Evolutionary conservation across 805 yeast species (phyloP).

Genomic region (Metschnikowia matae): DNA sequence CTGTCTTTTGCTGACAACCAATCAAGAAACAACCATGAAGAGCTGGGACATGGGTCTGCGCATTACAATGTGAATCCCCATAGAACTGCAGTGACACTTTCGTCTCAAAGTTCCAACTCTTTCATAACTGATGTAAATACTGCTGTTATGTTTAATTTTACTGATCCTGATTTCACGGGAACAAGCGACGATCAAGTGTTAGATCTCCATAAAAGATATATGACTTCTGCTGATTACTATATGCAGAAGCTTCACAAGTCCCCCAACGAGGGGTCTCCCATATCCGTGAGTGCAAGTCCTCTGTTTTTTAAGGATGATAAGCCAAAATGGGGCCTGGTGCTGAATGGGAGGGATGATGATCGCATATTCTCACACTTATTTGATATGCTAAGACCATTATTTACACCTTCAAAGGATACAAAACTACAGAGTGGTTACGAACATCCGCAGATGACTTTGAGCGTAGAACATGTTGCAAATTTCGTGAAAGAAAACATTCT

Average conservation of each 20-base stretch:
- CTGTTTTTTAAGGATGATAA: conserved; percentile 2
- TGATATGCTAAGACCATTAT: conserved; percentile 8
- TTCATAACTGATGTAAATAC: conserved; percentile 6
- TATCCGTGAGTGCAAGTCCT: not conserved
- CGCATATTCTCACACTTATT: conserved; percentile 3
- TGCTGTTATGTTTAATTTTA: conserved; percentile 10
- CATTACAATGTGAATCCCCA: conserved; percentile 1
- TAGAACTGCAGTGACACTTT: conserved; percentile 8
- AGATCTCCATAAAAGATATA: conserved; percentile 13
- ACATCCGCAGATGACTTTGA: conserved; percentile 2
- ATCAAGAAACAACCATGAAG: not conserved
- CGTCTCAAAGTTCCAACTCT: conserved; percentile 16
- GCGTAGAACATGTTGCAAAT: conserved; percentile 8
- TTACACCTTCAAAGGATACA: conserved; percentile 8
- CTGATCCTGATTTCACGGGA: conserved; percentile 9
- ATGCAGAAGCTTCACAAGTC: conserved; percentile 11
- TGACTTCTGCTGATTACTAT: conserved; percentile 14
- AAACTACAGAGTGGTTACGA: conserved; percentile 1
- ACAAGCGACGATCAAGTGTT: conserved; percentile 4
- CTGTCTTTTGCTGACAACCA: conserved; percentile 3
- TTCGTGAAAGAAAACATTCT: conserved; percentile 6
- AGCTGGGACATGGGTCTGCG: not conserved
- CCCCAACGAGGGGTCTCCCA: not conserved
- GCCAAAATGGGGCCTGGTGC: conserved; percentile 1
- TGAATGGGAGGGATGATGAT: conserved; percentile 5